These are phyloP conservation scores for Ophiostoma sp. DNA, from an alignment of 2,329 filamentous ascomycete species.

Conservation along the genomic window DNA sequence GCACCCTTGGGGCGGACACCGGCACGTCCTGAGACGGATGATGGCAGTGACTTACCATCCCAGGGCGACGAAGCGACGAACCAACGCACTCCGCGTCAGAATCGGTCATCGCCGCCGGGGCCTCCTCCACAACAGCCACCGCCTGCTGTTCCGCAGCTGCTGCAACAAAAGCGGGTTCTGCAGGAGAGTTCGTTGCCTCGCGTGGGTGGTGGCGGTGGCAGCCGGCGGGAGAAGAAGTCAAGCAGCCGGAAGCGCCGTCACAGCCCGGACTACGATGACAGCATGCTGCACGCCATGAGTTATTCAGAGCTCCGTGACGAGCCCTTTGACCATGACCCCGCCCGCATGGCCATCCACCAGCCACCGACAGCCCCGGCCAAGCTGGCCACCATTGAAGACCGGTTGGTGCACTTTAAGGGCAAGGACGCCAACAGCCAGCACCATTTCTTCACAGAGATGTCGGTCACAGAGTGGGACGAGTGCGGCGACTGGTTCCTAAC, in stretches of 20 bases:
- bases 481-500: conserved; percentile 62
- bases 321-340: conserved; percentile 59
- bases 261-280: conserved; percentile 59
- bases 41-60: conserved; percentile 33
- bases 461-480: conserved; percentile 58
- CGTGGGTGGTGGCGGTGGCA: not conserved
- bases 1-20: conserved; percentile 27
- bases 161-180: conserved; percentile 31
- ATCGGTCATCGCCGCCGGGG: conserved; percentile 14
- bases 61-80: conserved; percentile 36
- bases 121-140: conserved; percentile 21
- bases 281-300: conserved; percentile 53
- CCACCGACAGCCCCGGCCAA: conserved; percentile 36
- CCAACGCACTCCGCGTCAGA: conserved; percentile 33
- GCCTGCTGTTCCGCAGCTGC: conserved; percentile 32
- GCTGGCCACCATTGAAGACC: conserved; percentile 48
- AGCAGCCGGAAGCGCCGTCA: conserved; percentile 45
- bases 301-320: conserved; percentile 53
- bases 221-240: conserved; percentile 22
- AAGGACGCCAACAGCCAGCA: conserved; percentile 46
- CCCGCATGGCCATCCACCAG: conserved; percentile 44
- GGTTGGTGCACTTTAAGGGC: conserved; percentile 52
- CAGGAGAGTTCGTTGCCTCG: conserved; percentile 31
- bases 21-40: conserved; percentile 32
- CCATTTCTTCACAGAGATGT: conserved; percentile 54